These are phyloP conservation scores for Leptographium galeiforme DNA, from an alignment of 2,329 filamentous ascomycete genomes.

Conservation along the genomic window DNA sequence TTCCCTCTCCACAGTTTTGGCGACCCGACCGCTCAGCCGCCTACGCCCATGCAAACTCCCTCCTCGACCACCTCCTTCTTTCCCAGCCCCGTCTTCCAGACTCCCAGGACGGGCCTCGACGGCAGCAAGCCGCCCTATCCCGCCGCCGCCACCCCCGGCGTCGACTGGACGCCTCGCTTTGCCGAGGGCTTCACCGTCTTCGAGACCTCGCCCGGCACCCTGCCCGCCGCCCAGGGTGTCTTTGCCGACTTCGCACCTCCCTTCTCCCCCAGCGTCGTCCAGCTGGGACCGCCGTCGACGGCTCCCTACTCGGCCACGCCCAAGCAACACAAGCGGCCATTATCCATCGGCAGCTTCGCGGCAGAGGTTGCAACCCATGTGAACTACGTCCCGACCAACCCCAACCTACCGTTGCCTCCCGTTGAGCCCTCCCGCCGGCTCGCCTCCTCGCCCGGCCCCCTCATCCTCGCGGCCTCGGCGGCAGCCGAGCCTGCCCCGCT, in stretches of 20 bases:
- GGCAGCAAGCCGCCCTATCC: constrained; percentile 24
- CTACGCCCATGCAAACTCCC: constrained; percentile 44
- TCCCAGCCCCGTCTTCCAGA: constrained; percentile 43
- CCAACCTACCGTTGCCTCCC: constrained; percentile 40
- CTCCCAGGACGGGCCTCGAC: constrained; percentile 36
- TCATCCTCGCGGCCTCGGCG: constrained; percentile 15
- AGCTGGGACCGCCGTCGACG: constrained; percentile 15
- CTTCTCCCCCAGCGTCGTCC: constrained; percentile 16
- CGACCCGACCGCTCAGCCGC: constrained; percentile 48
- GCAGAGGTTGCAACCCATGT: constrained; percentile 46
- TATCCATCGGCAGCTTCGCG: constrained; percentile 35
- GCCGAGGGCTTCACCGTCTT: constrained; percentile 54
- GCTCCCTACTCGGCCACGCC: constrained; percentile 5
- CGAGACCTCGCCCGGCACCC: constrained; percentile 48
- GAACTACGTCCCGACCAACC: constrained; percentile 43
- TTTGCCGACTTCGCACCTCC: constrained; percentile 30
- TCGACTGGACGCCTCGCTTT: constrained; percentile 46
- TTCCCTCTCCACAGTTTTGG: constrained; percentile 37
- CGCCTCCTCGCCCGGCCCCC: constrained; percentile 41
- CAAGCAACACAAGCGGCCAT: constrained; percentile 26
- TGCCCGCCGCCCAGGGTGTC: constrained; percentile 30
- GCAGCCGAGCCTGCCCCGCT: not conserved
- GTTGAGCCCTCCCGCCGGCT: constrained; percentile 46
- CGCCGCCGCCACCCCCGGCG: constrained; percentile 7
- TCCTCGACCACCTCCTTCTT: constrained; percentile 33